These are phyloP conservation scores for Nicotiana rustica DNA, from an alignment of 305 asterid species.

Conservation along the genomic window DNA sequence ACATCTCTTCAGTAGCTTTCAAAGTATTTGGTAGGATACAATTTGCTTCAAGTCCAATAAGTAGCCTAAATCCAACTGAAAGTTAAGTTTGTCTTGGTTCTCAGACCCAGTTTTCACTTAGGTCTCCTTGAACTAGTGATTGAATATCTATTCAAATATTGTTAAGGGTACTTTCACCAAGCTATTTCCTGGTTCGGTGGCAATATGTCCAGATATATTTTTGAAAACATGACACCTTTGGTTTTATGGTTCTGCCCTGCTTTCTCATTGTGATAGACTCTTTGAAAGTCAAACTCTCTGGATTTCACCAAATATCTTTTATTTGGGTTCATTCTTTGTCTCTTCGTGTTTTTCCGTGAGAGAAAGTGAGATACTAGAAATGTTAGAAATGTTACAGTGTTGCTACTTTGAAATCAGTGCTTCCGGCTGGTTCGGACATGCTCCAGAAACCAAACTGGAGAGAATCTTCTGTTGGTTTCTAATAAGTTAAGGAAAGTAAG, in stretches of 20 bases:
- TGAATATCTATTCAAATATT: conserved; percentile 16
- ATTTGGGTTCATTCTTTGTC: not conserved
- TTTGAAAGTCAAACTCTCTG: conserved; percentile 1
- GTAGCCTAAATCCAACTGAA: not conserved
- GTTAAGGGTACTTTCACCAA: not conserved
- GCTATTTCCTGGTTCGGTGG: not conserved
- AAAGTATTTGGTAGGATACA: not conserved
- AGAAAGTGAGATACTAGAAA: not conserved
- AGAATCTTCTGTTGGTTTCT: not conserved
- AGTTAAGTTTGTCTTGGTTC: not conserved
- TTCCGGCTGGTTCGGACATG: not conserved
- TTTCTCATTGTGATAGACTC: conserved; percentile 7
- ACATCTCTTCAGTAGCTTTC: conserved; percentile 1
- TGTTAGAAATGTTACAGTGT: not conserved
- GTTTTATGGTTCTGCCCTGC: not conserved
- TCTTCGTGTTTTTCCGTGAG: not conserved
- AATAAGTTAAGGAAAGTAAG: not conserved
- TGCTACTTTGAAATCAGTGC: not conserved
- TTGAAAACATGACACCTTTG: not conserved
- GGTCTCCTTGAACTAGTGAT: not conserved
- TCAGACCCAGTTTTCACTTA: conserved; percentile 13
- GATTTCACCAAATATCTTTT: not conserved
- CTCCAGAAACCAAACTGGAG: conserved; percentile 22
- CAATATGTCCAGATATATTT: not conserved
- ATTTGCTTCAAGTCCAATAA: not conserved